Evolutionary conservation across 371 early-diverging fungal genomes (phyloP).

Genomic region (Mortierella sp.): DNA sequence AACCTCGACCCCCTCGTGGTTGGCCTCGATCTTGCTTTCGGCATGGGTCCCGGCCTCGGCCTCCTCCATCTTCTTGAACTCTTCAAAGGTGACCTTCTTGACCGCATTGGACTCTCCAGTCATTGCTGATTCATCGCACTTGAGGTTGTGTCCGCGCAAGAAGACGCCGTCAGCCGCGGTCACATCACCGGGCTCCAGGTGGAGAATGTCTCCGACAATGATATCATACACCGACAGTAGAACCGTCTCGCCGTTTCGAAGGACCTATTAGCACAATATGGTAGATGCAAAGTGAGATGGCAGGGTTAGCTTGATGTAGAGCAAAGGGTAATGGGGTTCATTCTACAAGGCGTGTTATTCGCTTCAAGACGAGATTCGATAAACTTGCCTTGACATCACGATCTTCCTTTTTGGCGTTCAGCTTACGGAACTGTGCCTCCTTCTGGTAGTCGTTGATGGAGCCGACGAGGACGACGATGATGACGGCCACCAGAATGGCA

Average conservation of each 20-base stretch:
- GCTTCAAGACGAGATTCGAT: background rate
- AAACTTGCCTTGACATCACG: slow-evolving; percentile 67
- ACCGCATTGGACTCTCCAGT: slow-evolving; percentile 95
- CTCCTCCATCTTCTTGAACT: slow-evolving; percentile 37
- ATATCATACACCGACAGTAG: slow-evolving; percentile 90
- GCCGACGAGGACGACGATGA: slow-evolving; percentile 84
- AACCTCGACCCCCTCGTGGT: slow-evolving; percentile 13
- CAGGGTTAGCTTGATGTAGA: too few species aligned
- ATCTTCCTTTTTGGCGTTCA: slow-evolving; percentile 88
- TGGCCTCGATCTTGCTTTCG: slow-evolving; percentile 42
- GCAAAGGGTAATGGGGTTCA: too few species aligned
- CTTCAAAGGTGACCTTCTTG: slow-evolving; percentile 66
- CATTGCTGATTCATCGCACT: slow-evolving; percentile 93
- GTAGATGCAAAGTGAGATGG: too few species aligned
- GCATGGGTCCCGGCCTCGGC: slow-evolving; percentile 62
- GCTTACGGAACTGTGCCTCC: slow-evolving; percentile 86
- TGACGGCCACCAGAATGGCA: slow-evolving; percentile 84
- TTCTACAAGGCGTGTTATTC: too few species aligned
- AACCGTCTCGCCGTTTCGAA: slow-evolving; percentile 82
- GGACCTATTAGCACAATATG: too few species aligned
- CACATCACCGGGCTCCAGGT: slow-evolving; percentile 95
- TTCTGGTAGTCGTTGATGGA: slow-evolving; percentile 91
- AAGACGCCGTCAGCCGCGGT: slow-evolving; percentile 91
- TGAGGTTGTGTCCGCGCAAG: slow-evolving; percentile 84
- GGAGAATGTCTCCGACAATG: slow-evolving; percentile 90